A percentile compares a stretch with the other conserved stretches of the same genome.
Conservation (phyloP, 2,329 filamentous ascomycete species). For the Microsporum canis region DNA sequence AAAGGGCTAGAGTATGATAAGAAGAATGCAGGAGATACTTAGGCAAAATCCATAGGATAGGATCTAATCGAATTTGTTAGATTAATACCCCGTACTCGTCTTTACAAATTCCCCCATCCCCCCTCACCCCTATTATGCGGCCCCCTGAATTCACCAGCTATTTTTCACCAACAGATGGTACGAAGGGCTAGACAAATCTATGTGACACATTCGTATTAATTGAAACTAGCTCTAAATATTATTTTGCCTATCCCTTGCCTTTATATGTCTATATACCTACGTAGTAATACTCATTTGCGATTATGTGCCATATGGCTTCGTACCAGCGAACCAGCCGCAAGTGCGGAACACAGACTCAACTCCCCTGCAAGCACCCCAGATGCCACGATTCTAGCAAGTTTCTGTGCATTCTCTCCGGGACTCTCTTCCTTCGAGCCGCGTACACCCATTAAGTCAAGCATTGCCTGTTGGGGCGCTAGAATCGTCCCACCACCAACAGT, state of each 20-base stretch:
- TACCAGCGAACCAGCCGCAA: constrained; percentile 88
- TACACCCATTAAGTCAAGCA: constrained; percentile 93
- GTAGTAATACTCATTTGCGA: constrained; percentile 32
- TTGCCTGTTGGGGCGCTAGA: constrained; percentile 84
- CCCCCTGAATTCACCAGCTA: too few relatives aligned
- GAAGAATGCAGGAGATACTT: not conserved
- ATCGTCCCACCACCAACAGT: constrained; percentile 95
- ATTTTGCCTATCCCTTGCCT: not conserved
- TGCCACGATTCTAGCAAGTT: constrained; percentile 77
- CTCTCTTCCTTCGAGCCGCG: constrained; percentile 78
- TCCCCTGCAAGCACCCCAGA: constrained; percentile 84
- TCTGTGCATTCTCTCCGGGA: constrained; percentile 82
- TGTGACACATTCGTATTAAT: not conserved
- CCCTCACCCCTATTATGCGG: too few relatives aligned
- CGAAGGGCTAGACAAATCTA: not conserved
- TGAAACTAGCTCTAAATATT: not conserved
- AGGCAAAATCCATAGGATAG: not conserved
- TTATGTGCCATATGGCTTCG: constrained; percentile 94
- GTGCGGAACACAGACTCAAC: constrained; percentile 76
- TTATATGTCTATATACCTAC: not conserved
- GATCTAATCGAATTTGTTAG: not conserved
- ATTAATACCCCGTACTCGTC: not conserved
- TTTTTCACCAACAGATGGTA: not conserved
- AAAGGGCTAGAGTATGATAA: not conserved
- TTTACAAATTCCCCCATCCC: too few relatives aligned